Conservation (phyloP, 805 yeast species). For the Kodamaea nitidulidarum region DNA sequence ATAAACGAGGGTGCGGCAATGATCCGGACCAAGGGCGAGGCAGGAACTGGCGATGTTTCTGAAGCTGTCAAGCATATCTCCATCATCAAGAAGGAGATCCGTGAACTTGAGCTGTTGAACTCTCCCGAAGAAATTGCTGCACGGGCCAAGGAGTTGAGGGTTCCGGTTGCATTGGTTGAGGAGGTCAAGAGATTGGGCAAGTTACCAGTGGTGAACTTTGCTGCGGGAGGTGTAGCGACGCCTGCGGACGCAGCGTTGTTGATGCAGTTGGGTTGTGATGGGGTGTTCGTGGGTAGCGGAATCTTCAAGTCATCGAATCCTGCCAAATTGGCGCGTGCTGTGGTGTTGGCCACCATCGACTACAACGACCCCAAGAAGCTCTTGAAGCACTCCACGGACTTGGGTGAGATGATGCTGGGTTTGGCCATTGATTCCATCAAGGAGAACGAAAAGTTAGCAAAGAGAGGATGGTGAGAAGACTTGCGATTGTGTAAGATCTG, state of each 20-base stretch:
- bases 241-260: constrained; percentile 85
- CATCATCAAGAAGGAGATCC: constrained; percentile 54
- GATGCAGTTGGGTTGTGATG: constrained; percentile 79
- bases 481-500: too few species aligned
- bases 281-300: constrained; percentile 76
- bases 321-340: constrained; percentile 68
- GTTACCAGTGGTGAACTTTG: constrained; percentile 79
- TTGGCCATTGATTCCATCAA: constrained; percentile 50
- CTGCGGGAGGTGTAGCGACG: constrained; percentile 87
- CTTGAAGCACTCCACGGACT: constrained; percentile 62
- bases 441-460: constrained; percentile 44
- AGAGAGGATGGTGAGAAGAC: constrained; percentile 54
- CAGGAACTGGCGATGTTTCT: constrained; percentile 83
- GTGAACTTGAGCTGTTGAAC: constrained; percentile 36
- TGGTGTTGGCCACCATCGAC: constrained; percentile 74
- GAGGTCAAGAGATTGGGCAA: constrained; percentile 46
- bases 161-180: constrained; percentile 52
- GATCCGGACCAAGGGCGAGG: constrained; percentile 86
- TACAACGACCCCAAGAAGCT: constrained; percentile 57
- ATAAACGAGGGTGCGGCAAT: constrained; percentile 81
- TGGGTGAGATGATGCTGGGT: constrained; percentile 78
- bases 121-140: constrained; percentile 44
- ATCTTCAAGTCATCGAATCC: constrained; percentile 74
- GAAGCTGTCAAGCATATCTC: constrained; percentile 77
- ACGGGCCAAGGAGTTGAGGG: constrained; percentile 56